Evolutionary conservation across 2,329 filamentous ascomycete species (phyloP), one percentile per base, ranked within the genome.

Genomic region (Microsporum audouinii): DNA sequence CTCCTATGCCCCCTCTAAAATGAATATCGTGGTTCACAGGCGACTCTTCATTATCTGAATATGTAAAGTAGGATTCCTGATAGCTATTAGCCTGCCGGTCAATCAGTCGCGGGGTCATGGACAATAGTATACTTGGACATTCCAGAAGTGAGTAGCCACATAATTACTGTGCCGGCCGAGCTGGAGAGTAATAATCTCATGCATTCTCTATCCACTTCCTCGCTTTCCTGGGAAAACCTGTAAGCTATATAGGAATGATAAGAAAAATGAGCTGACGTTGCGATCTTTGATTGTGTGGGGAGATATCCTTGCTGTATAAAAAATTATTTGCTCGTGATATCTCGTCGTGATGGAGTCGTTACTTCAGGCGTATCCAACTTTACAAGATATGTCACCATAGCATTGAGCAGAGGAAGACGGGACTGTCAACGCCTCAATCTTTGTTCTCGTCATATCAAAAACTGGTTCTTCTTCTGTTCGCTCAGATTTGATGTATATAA

Each of bases 11-110:
- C 0, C 88, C 81, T 14, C 92, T 83, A 76, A 96, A 99, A 72
- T 95, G 90, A 58, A 97, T 80, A 72, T 95, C 86, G 78, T 95
- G 89, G 68, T 95, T 83, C 64, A 95, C 78, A 0, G 83, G 80
- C 5, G 82, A 82, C 63, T 87, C 83, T 67, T 84, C 80, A 71
- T 88, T 79, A 53, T 82, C 78, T 1, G 79, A 80, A 70, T 96
- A 97, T 12, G 91, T 96, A 71, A 97, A 97, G 75, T 99, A 99
- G 0, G 92, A 96, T 79, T 99, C 94, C 88, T 96, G 27, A 33
- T 57, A 39, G 58, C 49, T 58, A 61, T 59, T 62, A 58, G 53
- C 38, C 8, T n/a, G 58, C 39, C 36, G n/a, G 8, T 45, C 34
- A 38, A 56, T 31, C 33, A 38, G 55, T 33, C 57, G 39, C 12